These are phyloP conservation scores for Ettlia oleoabundans DNA, from an alignment of 139 green algal genomes.

Conservation along the genomic window DNA sequence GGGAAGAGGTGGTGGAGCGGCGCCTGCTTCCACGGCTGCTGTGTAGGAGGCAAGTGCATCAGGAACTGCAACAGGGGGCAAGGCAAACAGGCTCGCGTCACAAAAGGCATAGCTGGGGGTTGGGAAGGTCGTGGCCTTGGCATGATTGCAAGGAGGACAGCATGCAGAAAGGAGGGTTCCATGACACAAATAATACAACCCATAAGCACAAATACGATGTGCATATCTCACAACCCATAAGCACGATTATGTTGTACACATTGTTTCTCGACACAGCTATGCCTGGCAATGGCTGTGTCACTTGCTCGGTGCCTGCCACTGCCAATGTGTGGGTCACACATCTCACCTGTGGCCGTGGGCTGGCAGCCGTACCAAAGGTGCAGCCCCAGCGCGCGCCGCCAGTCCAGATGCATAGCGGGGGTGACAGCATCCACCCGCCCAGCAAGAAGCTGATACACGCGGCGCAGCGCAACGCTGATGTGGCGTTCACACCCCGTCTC, in stretches of 20 bases:
- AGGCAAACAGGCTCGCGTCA: too few relatives aligned
- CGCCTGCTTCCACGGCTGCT: background rate
- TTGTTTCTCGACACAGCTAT: too few relatives aligned
- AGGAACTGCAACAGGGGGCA: too few relatives aligned
- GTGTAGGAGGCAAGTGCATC: slow-evolving; percentile 30
- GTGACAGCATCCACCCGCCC: slow-evolving; percentile 61
- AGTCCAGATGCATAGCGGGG: slow-evolving; percentile 65
- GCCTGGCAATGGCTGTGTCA: too few relatives aligned
- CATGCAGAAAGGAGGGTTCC: too few relatives aligned
- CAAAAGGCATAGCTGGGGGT: too few relatives aligned
- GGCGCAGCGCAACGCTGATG: slow-evolving; percentile 52
- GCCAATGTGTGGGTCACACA: background rate
- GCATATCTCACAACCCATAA: too few relatives aligned
- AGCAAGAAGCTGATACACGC: slow-evolving; percentile 74
- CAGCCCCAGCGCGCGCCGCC: slow-evolving; percentile 81
- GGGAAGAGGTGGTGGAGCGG: slow-evolving; percentile 44
- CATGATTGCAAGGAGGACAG: too few relatives aligned
- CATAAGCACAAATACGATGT: too few relatives aligned
- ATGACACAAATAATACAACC: too few relatives aligned
- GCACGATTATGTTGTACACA: too few relatives aligned
- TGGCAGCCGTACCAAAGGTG: slow-evolving; percentile 66
- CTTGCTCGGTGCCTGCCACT: background rate
- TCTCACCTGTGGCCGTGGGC: slow-evolving; percentile 26
- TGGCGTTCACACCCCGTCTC: slow-evolving; percentile 39
- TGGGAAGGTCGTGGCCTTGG: too few relatives aligned